Base-by-base conservation (phyloP, 192 early-diverging fungal species). In the Umbelopsis isabellina region DNA sequence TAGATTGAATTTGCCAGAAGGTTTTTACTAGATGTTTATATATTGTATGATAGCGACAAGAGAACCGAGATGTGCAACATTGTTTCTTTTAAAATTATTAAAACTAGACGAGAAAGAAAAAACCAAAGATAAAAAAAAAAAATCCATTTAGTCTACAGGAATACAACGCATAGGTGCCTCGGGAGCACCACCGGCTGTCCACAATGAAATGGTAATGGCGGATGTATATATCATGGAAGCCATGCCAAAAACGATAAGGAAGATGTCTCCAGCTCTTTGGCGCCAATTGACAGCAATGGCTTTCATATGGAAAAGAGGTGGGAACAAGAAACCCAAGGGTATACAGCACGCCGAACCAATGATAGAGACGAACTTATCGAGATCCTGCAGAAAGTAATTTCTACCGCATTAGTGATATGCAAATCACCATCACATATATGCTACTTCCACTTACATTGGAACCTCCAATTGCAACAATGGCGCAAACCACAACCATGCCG, bases 341-440 rank as follows among this genome's bases (percentile, higher is more conserved):
- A 86, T 82, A 58, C 85, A 91, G 0, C 91, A 89, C 49, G 93
- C 85, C 66, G 88, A 90, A 2, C 95, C 94, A 41, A 97, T 88
- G 25, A 97, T 85, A 16, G 90, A 88, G 27, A 97, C 94, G 79
- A 94, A 91, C 74, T 93, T 92, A 76, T 97, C 94, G n/a, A 97
- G 82, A 72, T 93, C 86, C 55, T 61, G 18, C 16, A 35, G 23
- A 23, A 12, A 4, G 4, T 9, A 25, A 11, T 41, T 9, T 10
- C 6, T 41, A 41, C 0, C 37, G 10, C 7, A 9, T 9, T 41
- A 41, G 7, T 10, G 10, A 41, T 9, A 9, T 4, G 37, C 37
- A 41, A 41, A 10, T 1, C 37, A 41, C 1, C 6, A 41, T 30
- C 1, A 1, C 18, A 33, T 61, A 30, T 18, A 61, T 13, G 12